phyloP scores from a whole-genome alignment of 2,329 filamentous ascomycete genomes.

The Sarocladium strictum region DNA sequence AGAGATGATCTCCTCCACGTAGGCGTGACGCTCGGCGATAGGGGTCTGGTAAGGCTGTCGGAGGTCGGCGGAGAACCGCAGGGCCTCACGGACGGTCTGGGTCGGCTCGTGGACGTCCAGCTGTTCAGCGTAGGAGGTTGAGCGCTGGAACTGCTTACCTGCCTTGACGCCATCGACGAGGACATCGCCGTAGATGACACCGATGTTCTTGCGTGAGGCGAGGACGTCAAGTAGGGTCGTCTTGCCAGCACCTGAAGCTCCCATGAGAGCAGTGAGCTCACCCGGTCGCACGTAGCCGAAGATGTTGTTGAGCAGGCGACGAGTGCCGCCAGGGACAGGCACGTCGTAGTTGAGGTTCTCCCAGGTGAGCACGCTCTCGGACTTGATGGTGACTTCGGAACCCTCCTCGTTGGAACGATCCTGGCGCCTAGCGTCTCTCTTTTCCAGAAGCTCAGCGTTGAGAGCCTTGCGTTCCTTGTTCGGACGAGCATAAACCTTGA shows the following conservation, averaged over 20 bases:
- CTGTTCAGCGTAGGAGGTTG: slow-evolving; percentile 58
- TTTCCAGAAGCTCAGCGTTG: slow-evolving; percentile 56
- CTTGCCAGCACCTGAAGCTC: slow-evolving; percentile 79
- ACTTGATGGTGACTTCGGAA: slow-evolving; percentile 49
- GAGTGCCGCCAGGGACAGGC: slow-evolving; percentile 49
- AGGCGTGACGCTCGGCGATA: slow-evolving; percentile 48
- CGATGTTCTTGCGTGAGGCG: slow-evolving; percentile 54
- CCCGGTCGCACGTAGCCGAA: slow-evolving; percentile 71
- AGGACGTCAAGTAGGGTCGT: slow-evolving; percentile 79
- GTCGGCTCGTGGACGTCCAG: slow-evolving; percentile 57
- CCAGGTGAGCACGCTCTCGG: slow-evolving; percentile 73
- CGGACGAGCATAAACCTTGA: slow-evolving; percentile 70
- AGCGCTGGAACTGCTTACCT: slow-evolving; percentile 54
- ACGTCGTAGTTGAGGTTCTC: slow-evolving; percentile 77
- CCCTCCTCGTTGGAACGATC: slow-evolving; percentile 37
- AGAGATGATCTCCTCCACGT: slow-evolving; percentile 56
- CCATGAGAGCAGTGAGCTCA: slow-evolving; percentile 74
- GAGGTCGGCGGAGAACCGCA: slow-evolving; percentile 57
- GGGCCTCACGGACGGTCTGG: slow-evolving; percentile 57
- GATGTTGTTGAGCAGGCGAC: slow-evolving; percentile 49
- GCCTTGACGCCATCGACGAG: slow-evolving; percentile 51
- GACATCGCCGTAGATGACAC: slow-evolving; percentile 51
- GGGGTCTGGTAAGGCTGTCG: slow-evolving; percentile 50
- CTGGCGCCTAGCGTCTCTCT: slow-evolving; percentile 49
- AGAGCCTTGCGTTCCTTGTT: slow-evolving; percentile 60